These are phyloP conservation scores for Stephania cephalantha DNA, from an alignment of 164 flowering plant genomes.

Conservation along the genomic window DNA sequence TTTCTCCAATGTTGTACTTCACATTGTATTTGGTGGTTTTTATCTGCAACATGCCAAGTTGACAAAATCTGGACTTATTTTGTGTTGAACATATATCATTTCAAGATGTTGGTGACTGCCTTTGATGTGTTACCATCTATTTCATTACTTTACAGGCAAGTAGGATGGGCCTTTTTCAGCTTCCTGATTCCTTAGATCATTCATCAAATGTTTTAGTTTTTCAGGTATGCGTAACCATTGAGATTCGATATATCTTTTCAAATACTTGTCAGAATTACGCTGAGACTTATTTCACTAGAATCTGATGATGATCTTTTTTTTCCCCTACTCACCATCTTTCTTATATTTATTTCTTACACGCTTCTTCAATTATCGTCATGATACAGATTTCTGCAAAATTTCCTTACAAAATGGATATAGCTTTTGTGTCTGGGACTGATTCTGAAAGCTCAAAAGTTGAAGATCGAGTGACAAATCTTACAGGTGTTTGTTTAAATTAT, in stretches of 20 bases:
- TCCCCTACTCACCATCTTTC: not conserved
- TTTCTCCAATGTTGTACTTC: not conserved
- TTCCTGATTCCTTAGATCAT: slow-evolving; percentile 58
- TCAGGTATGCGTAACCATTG: slow-evolving; percentile 52
- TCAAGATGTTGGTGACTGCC: not conserved
- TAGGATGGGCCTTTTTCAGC: slow-evolving; percentile 52
- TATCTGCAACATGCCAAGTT: slow-evolving; percentile 1
- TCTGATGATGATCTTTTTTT: not conserved
- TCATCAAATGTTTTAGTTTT: slow-evolving; percentile 70
- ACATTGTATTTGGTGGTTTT: not conserved
- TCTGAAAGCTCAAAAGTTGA: slow-evolving; percentile 40
- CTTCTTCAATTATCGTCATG: not conserved
- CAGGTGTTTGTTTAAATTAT: slow-evolving; percentile 43
- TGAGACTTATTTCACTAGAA: not conserved
- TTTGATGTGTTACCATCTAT: too few species aligned
- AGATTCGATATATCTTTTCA: not conserved
- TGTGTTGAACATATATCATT: not conserved
- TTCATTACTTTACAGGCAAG: slow-evolving; percentile 37
- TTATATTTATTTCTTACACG: not conserved
- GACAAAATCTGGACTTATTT: not conserved
- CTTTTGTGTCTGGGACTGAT: slow-evolving; percentile 69
- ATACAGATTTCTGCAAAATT: slow-evolving; percentile 56
- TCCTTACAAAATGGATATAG: slow-evolving; percentile 68
- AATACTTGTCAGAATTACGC: not conserved
- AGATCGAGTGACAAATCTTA: slow-evolving; percentile 59